Conservation (phyloP, 2,329 filamentous ascomycete species). For the Eutypella sp. region DNA sequence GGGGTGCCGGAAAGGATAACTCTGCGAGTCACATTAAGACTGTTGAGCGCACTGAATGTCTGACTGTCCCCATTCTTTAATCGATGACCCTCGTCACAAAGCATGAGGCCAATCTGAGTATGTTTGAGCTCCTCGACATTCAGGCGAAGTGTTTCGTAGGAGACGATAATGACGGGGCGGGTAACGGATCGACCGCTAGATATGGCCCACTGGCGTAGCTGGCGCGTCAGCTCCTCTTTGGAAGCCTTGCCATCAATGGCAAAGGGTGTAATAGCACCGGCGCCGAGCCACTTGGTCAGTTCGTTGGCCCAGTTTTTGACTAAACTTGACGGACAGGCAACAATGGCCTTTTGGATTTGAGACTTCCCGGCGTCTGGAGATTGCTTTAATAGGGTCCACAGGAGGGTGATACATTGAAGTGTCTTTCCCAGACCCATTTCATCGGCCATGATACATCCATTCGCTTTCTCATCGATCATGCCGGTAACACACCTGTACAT, state of each 20-base stretch:
- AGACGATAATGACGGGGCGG: conserved; percentile 91
- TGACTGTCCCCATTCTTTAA: conserved; percentile 96
- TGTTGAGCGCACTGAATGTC: conserved; percentile 88
- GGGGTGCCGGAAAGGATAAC: conserved; percentile 96
- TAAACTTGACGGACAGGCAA: conserved; percentile 92
- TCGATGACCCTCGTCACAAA: conserved; percentile 95
- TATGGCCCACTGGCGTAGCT: conserved; percentile 93
- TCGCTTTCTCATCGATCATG: conserved; percentile 88
- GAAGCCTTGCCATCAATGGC: conserved; percentile 95
- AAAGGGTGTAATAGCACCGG: conserved; percentile 86
- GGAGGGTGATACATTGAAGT: conserved; percentile 88
- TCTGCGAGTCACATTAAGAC: conserved; percentile 80
- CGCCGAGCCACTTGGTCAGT: conserved; percentile 90
- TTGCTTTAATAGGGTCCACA: conserved; percentile 96
- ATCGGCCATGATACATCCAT: conserved; percentile 99
- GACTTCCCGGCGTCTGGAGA: conserved; percentile 90
- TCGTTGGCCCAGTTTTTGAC: conserved; percentile 99
- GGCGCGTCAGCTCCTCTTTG: conserved; percentile 85
- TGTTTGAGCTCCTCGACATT: conserved; percentile 88
- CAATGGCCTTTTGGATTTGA: conserved; percentile 93
- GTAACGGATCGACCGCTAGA: conserved; percentile 84
- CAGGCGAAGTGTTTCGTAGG: conserved; percentile 89
- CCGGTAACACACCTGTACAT: conserved; percentile 93
- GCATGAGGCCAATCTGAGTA: conserved; percentile 83
- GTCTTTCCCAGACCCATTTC: conserved; percentile 99